Evolutionary conservation across 305 asterid species (phyloP).

Genomic region (Solanum hybrid): DNA sequence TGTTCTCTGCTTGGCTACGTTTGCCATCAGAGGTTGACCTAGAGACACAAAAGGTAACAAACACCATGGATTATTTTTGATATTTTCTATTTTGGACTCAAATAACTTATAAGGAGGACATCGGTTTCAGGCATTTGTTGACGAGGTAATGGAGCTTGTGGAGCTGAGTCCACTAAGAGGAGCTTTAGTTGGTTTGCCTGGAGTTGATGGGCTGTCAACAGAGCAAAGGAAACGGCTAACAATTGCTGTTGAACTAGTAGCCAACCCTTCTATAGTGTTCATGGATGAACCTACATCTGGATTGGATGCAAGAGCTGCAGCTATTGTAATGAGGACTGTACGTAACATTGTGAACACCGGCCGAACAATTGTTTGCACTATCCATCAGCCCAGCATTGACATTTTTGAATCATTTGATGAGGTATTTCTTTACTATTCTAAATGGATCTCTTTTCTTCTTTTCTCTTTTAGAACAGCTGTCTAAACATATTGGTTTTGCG

Average conservation of each 20-base stretch:
- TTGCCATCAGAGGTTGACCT: conserved; percentile 63
- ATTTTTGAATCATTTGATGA: conserved; percentile 95
- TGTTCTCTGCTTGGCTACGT: conserved; percentile 91
- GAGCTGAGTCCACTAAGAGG: conserved; percentile 82
- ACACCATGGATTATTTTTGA: background rate
- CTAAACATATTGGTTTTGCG: background rate
- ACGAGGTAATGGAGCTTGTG: conserved; percentile 96
- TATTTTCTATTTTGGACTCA: conserved; percentile 12
- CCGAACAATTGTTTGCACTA: conserved; percentile 94
- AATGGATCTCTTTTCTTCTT: background rate
- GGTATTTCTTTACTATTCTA: conserved; percentile 35
- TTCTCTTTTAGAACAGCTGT: background rate
- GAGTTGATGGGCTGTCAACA: conserved; percentile 87
- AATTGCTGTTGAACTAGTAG: conserved; percentile 92
- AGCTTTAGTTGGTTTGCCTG: conserved; percentile 90
- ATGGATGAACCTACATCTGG: conserved; percentile 99
- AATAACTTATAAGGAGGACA: conserved; percentile 13
- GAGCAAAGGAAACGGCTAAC: conserved; percentile 96
- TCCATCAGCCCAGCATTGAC: conserved; percentile 97
- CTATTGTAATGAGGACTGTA: conserved; percentile 97
- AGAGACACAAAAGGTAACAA: conserved; percentile 73
- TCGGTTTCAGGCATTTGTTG: conserved; percentile 73
- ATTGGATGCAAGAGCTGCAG: conserved; percentile 96
- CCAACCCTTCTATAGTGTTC: conserved; percentile 87
- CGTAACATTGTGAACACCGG: conserved; percentile 94